Conservation (phyloP, 306 rosid genomes). For the Fagus sylvatica region DNA sequence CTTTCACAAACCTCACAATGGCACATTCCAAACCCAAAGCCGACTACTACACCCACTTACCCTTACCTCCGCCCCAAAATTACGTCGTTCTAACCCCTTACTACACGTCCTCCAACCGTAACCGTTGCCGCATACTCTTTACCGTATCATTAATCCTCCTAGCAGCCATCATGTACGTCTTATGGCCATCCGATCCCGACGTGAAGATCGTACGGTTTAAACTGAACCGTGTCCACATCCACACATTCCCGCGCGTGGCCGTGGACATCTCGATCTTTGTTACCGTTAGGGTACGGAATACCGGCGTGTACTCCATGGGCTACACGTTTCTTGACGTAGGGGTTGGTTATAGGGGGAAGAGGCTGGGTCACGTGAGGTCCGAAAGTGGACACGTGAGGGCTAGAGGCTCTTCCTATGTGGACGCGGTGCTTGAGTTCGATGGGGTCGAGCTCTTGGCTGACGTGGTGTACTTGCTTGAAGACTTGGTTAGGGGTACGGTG, state of each 20-base stretch:
- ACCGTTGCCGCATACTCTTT: slow-evolving; percentile 23
- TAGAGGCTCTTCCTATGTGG: slow-evolving; percentile 63
- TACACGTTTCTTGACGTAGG: slow-evolving; percentile 54
- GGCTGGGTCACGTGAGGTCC: slow-evolving; percentile 60
- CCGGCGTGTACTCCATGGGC: slow-evolving; percentile 57
- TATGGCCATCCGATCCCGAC: slow-evolving; percentile 67
- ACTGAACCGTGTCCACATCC: slow-evolving; percentile 47
- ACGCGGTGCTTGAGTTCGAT: slow-evolving; percentile 58
- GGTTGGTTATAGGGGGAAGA: slow-evolving; percentile 69
- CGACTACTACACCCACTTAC: slow-evolving; percentile 28
- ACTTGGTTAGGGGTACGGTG: slow-evolving; percentile 59
- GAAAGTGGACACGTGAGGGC: slow-evolving; percentile 60
- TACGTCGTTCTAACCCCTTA: slow-evolving; percentile 35
- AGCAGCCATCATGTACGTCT: slow-evolving; percentile 25
- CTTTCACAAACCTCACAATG: not conserved
- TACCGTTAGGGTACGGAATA: slow-evolving; percentile 52
- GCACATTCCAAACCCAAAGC: slow-evolving; percentile 34
- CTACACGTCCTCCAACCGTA: slow-evolving; percentile 13
- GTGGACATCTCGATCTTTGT: slow-evolving; percentile 58
- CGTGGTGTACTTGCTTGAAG: slow-evolving; percentile 60
- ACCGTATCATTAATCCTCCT: slow-evolving; percentile 23
- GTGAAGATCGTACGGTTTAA: slow-evolving; percentile 59
- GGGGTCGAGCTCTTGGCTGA: slow-evolving; percentile 63
- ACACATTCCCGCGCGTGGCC: slow-evolving; percentile 49
- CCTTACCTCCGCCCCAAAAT: slow-evolving; percentile 23